Base-by-base conservation (phyloP, 768 basidiomycete species). In the Chiua virens region DNA sequence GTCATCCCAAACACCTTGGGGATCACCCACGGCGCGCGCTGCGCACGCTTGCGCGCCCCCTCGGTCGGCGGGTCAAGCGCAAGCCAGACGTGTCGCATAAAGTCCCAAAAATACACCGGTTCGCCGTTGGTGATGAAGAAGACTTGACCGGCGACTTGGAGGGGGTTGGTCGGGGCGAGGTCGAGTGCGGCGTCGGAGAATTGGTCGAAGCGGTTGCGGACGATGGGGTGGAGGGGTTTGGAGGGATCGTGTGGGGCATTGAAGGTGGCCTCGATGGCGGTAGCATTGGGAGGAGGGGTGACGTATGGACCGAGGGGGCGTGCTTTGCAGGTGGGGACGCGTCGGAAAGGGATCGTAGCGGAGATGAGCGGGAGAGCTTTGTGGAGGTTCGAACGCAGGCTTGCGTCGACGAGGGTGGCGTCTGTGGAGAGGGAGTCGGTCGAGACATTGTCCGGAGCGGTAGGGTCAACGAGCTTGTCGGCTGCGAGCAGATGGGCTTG, bases 111-210 rank as follows among this genome's bases (percentile, higher is more conserved):
- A 70, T 92, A 91, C 49, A 86, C 79, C 3, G 95, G 96, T 65
- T 98, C 95, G 55, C 94, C 93, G 64, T 98, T 98, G 50, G 94
- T 95, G 71, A 99, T 90, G 78, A 93, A 96, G 75, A 94, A 99
- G 4, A 73, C 90, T 67, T 98, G 90, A 0, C 96, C 96, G 5
- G 92, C 94, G 47, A 98, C 90, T 57, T 86, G 79, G 9, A 93
- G 76, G 8, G 85, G 83, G 45, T 79, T 79, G 0, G 67, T 67
- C 7, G 78, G 73, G 23, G 79, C 72, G 40, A 79, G 74, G 27
- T 74, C 77, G 48, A 92, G 71, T 14, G 79, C 76, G 25, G 70
- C 65, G 10, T 82, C 81, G 3, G 85, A 80, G 49, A 94, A 79
- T 50, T 84, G 85, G 70, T 98, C 94, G 69, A 90, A 95, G 17